Conservation (phyloP, 371 early-diverging fungal genomes). For the Rhizopus delemar region DNA sequence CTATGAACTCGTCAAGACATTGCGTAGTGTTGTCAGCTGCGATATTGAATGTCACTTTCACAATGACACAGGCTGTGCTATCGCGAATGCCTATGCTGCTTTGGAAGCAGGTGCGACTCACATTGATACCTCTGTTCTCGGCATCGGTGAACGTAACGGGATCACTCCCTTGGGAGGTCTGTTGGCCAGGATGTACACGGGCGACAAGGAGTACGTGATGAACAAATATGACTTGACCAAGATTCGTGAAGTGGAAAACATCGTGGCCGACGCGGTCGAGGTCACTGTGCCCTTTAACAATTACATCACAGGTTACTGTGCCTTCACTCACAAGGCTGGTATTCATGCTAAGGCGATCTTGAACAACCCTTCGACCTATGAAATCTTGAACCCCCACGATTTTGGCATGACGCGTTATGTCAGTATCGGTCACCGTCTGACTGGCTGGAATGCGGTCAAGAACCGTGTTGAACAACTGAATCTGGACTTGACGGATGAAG, state of each 20-base stretch:
- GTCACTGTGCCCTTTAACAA: constrained; percentile 97
- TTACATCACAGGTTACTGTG: constrained; percentile 97
- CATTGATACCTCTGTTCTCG: constrained; percentile 95
- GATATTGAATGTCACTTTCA: constrained; percentile 99
- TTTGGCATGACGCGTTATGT: constrained; percentile 98
- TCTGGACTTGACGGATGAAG: constrained; percentile 81
- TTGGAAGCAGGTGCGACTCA: constrained; percentile 97
- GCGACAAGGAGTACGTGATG: constrained; percentile 86
- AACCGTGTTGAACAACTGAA: constrained; percentile 90
- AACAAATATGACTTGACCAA: constrained; percentile 88
- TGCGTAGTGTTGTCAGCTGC: constrained; percentile 91
- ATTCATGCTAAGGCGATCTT: constrained; percentile 98
- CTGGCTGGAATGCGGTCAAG: constrained; percentile 98
- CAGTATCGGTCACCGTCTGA: constrained; percentile 93
- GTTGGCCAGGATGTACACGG: constrained; percentile 92
- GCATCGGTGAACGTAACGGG: constrained; percentile 97
- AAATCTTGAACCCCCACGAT: constrained; percentile 94
- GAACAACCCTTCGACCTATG: constrained; percentile 96
- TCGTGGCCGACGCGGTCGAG: constrained; percentile 92
- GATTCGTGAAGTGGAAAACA: constrained; percentile 92
- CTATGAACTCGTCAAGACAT: constrained; percentile 92
- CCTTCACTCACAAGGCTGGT: constrained; percentile 98
- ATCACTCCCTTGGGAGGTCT: constrained; percentile 95
- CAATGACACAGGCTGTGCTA: constrained; percentile 98
- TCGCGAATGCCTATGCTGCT: constrained; percentile 95